Evolutionary conservation across 2,329 filamentous ascomycete species (phyloP).

Genomic region (Sphaceloma murrayae): DNA sequence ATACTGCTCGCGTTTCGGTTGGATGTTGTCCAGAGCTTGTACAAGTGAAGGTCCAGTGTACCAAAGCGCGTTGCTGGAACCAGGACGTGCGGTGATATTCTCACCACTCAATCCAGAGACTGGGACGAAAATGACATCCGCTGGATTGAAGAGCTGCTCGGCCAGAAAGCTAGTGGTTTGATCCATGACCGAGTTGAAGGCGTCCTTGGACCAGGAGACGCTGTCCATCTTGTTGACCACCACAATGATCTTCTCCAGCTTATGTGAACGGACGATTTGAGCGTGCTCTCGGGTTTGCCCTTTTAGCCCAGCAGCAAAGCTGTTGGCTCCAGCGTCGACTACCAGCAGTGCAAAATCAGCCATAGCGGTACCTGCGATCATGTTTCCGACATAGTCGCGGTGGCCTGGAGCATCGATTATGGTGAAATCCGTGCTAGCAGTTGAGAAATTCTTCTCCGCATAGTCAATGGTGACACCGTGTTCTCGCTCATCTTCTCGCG

Average conservation of each 20-base stretch:
- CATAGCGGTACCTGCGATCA: constrained; percentile 94
- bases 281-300: constrained; percentile 94
- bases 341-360: constrained; percentile 94
- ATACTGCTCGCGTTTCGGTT: constrained; percentile 41
- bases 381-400: constrained; percentile 93
- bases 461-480: constrained; percentile 95
- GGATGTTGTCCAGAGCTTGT: constrained; percentile 73
- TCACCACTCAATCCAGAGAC: constrained; percentile 83
- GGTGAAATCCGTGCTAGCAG: constrained; percentile 75
- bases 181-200: constrained; percentile 76
- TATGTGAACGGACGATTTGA: constrained; percentile 78
- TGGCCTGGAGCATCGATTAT: constrained; percentile 94
- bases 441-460: constrained; percentile 89
- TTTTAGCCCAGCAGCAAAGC: constrained; percentile 85
- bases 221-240: constrained; percentile 94
- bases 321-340: constrained; percentile 80
- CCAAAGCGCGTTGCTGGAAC: constrained; percentile 54
- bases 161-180: constrained; percentile 76
- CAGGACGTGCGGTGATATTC: constrained; percentile 60
- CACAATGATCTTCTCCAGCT: constrained; percentile 77
- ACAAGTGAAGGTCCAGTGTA: constrained; percentile 72
- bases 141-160: constrained; percentile 68
- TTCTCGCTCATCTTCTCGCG: constrained; percentile 77
- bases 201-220: constrained; percentile 68
- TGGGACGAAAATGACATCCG: constrained; percentile 77